Percentiles rank a stretch among this genome's conserved stretches.
Evolutionary conservation across 345 rosid genomes (phyloP).

Genomic region (Pseudoturritis turrita): DNA sequence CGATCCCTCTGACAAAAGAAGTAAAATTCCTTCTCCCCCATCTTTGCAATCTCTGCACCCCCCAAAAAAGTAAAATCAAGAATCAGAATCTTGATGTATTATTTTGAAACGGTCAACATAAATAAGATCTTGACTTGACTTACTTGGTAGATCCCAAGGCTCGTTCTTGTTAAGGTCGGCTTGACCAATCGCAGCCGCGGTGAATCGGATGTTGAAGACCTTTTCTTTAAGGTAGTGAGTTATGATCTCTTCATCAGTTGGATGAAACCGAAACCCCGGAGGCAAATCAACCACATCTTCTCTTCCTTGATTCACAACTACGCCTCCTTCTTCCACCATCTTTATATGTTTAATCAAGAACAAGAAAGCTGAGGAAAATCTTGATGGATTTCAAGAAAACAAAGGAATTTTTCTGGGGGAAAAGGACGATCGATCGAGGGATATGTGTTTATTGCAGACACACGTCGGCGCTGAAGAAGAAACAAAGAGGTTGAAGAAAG

Average conservation of each 20-base stretch:
- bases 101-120: not conserved
- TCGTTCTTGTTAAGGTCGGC: constrained; percentile 91
- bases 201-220: constrained; percentile 54
- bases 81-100: constrained; percentile 13
- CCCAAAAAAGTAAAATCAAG: not conserved
- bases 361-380: not conserved
- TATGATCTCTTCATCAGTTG: constrained; percentile 89
- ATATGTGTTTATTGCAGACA: constrained; percentile 6
- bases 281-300: constrained; percentile 61
- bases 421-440: not conserved
- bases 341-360: not conserved
- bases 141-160: constrained; percentile 96
- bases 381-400: constrained; percentile 9
- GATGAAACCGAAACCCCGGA: constrained; percentile 92
- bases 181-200: constrained; percentile 67
- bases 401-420: not conserved
- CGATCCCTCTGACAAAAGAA: constrained; percentile 90
- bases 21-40: constrained; percentile 94
- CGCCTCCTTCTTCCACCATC: constrained; percentile 44
- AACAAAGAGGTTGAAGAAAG: constrained; percentile 29
- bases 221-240: constrained; percentile 64
- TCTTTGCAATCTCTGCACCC: constrained; percentile 79
- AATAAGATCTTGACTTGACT: constrained; percentile 21
- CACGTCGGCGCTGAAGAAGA: constrained; percentile 13
- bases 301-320: constrained; percentile 54